phyloP scores from a whole-genome alignment of 2,329 filamentous ascomycete species.

The Penicillium psychrosexuale region DNA sequence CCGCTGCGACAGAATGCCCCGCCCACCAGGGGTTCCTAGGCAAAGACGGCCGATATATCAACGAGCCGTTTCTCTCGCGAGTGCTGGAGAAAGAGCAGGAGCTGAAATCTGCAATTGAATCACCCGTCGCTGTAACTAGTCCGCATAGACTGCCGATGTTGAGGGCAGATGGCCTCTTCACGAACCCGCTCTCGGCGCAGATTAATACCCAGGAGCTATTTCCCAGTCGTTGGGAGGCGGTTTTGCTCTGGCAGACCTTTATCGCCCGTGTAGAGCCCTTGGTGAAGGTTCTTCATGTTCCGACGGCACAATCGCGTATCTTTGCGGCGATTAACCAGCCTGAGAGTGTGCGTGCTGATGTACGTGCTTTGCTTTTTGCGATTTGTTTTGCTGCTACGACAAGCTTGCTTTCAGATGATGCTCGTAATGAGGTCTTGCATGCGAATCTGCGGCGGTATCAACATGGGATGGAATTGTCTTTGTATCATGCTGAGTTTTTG shows the following conservation, averaged over 20 bases:
- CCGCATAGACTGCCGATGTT: conserved; percentile 12
- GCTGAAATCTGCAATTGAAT: conserved; percentile 22
- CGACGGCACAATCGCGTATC: conserved; percentile 25
- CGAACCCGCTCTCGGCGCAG: conserved; percentile 15
- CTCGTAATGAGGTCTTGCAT: conserved; percentile 10
- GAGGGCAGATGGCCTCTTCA: conserved; percentile 23
- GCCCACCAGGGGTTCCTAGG: conserved; percentile 19
- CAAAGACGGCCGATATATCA: conserved; percentile 29
- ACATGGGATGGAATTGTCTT: conserved; percentile 37
- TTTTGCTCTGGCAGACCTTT: conserved; percentile 30
- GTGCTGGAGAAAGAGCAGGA: conserved; percentile 29
- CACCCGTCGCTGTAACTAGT: conserved; percentile 7
- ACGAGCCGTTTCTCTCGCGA: conserved; percentile 27
- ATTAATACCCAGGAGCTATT: conserved; percentile 15
- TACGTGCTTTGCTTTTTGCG: conserved; percentile 28
- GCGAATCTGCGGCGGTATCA: conserved; percentile 22
- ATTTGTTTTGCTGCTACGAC: conserved; percentile 29
- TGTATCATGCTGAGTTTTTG: conserved; percentile 42
- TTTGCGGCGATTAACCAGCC: conserved; percentile 30
- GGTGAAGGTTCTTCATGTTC: conserved; percentile 30
- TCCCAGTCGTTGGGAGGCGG: conserved; percentile 25
- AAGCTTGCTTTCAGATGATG: conserved; percentile 17
- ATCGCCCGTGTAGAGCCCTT: conserved; percentile 29
- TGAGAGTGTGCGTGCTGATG: conserved; percentile 16
- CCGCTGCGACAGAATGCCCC: neutral